A percentile compares a stretch with the other conserved stretches of the same genome.
Conservation (phyloP, 495 filamentous ascomycete species). For the Chaetomium fimeti region DNA sequence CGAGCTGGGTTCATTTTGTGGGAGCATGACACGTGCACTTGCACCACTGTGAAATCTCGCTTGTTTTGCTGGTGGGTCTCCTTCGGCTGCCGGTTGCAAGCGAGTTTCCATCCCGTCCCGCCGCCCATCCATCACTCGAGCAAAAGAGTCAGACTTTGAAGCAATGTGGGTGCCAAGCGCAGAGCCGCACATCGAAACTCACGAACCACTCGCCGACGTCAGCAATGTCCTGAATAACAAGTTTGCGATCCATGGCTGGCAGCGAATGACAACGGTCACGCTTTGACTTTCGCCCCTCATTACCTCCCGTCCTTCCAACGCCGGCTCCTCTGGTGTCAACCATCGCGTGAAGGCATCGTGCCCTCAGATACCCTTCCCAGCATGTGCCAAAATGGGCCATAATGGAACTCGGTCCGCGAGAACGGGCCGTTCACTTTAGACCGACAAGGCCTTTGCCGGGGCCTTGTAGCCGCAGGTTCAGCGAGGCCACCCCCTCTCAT, state of each 20-base stretch:
- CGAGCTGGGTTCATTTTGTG: conserved; percentile 15
- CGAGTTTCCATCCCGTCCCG: neutral
- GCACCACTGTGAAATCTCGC: conserved; percentile 20
- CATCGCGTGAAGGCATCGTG: too few species aligned
- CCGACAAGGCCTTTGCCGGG: neutral
- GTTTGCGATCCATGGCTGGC: too few species aligned
- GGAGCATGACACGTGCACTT: conserved; percentile 17
- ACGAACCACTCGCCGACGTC: neutral
- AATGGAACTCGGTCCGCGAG: neutral
- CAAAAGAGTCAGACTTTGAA: neutral
- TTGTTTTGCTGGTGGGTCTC: conserved; percentile 4
- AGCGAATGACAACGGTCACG: too few species aligned
- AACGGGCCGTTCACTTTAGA: neutral
- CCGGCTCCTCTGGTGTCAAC: too few species aligned
- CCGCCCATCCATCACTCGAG: conserved; percentile 7
- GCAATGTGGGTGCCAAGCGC: conserved; percentile 24
- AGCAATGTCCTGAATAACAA: neutral
- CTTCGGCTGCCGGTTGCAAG: neutral
- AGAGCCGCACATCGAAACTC: conserved; percentile 25
- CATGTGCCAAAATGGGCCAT: too few species aligned
- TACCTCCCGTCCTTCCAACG: too few species aligned
- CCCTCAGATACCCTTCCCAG: too few species aligned
- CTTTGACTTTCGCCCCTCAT: too few species aligned
- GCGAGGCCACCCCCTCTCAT: neutral
- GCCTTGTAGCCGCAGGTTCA: neutral